Evolutionary conservation across 2,329 filamentous ascomycete genomes (phyloP).

Genomic region (Colletotrichum chlorophyti): DNA sequence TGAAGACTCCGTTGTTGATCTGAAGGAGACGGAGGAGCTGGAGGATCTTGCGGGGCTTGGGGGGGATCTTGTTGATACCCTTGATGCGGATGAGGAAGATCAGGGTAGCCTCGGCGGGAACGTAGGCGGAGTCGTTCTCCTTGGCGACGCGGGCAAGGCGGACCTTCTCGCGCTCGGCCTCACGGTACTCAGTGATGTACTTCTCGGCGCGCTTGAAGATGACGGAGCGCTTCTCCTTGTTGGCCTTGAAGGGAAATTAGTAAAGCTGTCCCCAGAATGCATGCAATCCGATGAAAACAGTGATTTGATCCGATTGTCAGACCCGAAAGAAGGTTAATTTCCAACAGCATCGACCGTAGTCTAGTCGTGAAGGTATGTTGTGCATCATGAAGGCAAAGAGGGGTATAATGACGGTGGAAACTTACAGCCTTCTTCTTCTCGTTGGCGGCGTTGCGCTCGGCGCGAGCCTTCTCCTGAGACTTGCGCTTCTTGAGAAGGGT

Average conservation of each 20-base stretch:
- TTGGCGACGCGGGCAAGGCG: slow-evolving; percentile 89
- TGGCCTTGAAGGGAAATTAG: slow-evolving; percentile 66
- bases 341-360: slow-evolving; percentile 96
- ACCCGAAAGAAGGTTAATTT: slow-evolving; percentile 99
- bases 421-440: slow-evolving; percentile 92
- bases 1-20: slow-evolving; percentile 99
- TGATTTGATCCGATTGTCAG: slow-evolving; percentile 67
- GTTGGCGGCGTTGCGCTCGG: slow-evolving; percentile 79
- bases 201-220: slow-evolving; percentile 99
- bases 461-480: slow-evolving; percentile 98
- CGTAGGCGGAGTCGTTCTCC: slow-evolving; percentile 91
- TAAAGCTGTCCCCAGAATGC: neutral
- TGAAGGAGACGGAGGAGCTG: slow-evolving; percentile 99
- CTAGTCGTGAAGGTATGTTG: slow-evolving; percentile 91
- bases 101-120: slow-evolving; percentile 93
- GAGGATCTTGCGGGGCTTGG: slow-evolving; percentile 99
- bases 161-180: slow-evolving; percentile 97
- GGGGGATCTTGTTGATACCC: slow-evolving; percentile 99
- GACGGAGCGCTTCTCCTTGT: slow-evolving; percentile 97
- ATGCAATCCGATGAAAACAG: slow-evolving; percentile 30
- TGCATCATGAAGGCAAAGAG: slow-evolving; percentile 74
- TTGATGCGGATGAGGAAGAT: slow-evolving; percentile 99
- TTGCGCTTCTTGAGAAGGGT: slow-evolving; percentile 99
- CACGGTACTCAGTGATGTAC: slow-evolving; percentile 99
- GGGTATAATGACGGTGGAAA: slow-evolving; percentile 39